Evolutionary conservation across 345 rosid genomes (phyloP), one percentile per base, ranked within the genome.

Genomic region (Geranium rotundifolium): DNA sequence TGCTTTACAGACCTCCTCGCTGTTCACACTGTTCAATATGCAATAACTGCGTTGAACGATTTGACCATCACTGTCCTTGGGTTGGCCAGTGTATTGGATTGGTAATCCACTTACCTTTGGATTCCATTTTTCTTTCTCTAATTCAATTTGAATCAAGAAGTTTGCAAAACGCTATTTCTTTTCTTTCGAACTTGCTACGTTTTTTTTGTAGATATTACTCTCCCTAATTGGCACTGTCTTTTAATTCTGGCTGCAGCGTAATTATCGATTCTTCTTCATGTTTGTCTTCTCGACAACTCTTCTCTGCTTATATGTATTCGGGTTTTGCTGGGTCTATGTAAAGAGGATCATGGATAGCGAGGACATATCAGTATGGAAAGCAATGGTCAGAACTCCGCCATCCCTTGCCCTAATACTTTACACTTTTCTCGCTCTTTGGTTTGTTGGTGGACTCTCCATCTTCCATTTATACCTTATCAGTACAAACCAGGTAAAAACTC

Each of bases 31-130:
- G 99, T 71, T 90, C 99, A 1, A 86, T 85, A 75, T 95, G 99
- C 71, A 86, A 95, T 69, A 95, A 90, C 77, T 95, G 99, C 56
- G 93, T 95, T 16, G 82, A 95, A 63, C 86, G 81, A 64, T 95
- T 90, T 60, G 99, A 95, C 65, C 99, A 95, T 67, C 99, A 95
- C 74, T 95, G 99, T 76, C 97, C 99, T 78, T 95, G 99, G 99
- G 95, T 95, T 80, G 97, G 99, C 62, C 99, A 95, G 63, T 95
- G 99, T 77, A 85, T 95, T 64, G 97, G 99, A 76, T 66, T 82
- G 91, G 99, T 93, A 88, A 83, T 69, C 17, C 31, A 39, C 73
- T 46, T 46, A 14, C 14, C 52, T 46, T 46, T 14, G 12, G 12
- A 46, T 46, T 46, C 14, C 6, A 34, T 5, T 46, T 9, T 37